phyloP scores from a whole-genome alignment of 2,329 filamentous ascomycete genomes.

The Rutstroemia sp. region DNA sequence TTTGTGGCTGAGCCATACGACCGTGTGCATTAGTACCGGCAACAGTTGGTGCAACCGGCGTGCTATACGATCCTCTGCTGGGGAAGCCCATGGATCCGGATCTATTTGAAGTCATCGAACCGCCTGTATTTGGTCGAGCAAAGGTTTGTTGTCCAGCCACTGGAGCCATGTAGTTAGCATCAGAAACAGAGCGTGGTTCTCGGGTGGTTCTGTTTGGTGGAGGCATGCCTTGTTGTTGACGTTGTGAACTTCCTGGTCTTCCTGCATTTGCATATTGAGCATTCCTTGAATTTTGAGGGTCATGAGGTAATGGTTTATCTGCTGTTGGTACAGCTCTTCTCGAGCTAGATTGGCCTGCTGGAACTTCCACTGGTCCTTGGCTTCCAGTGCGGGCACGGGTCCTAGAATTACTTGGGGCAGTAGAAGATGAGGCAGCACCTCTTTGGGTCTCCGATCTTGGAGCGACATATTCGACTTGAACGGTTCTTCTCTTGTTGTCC shows the following conservation, averaged over 20 bases:
- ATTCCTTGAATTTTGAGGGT: conserved; percentile 44
- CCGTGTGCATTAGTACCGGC: conserved; percentile 85
- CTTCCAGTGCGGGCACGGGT: conserved; percentile 48
- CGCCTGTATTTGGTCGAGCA: conserved; percentile 69
- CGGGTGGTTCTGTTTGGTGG: conserved; percentile 39
- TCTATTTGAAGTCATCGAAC: conserved; percentile 63
- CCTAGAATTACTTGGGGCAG: conserved; percentile 32
- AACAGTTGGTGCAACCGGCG: conserved; percentile 79
- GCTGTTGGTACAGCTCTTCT: conserved; percentile 32
- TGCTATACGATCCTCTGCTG: conserved; percentile 75
- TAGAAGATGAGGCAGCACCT: conserved; percentile 33
- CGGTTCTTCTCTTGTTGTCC: conserved; percentile 86
- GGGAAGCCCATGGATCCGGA: conserved; percentile 49
- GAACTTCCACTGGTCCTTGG: conserved; percentile 42
- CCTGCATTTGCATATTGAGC: conserved; percentile 41
- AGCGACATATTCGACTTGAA: conserved; percentile 96
- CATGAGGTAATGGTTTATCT: conserved; percentile 54
- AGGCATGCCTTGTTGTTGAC: conserved; percentile 31
- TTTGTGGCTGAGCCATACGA: conserved; percentile 74
- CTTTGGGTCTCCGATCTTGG: conserved; percentile 80
- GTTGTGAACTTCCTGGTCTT: conserved; percentile 24
- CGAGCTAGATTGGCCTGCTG: conserved; percentile 17
- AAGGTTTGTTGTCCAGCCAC: conserved; percentile 31
- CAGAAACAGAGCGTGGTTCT: conserved; percentile 47
- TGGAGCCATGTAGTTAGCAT: conserved; percentile 45